These are phyloP conservation scores for Dendrobium officinale DNA, from an alignment of 106 monocot species.

Conservation along the genomic window DNA sequence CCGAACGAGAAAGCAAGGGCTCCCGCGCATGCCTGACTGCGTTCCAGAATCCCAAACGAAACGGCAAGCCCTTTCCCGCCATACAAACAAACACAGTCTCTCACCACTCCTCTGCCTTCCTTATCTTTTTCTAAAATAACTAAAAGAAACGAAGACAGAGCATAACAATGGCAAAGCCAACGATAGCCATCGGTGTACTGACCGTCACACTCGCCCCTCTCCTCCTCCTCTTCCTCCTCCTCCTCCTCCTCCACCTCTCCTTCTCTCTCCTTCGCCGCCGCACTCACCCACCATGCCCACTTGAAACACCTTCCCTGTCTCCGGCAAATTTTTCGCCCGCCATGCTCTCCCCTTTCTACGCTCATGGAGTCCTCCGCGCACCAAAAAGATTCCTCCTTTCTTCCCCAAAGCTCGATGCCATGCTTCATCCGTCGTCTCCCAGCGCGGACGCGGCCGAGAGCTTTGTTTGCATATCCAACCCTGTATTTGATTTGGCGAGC, in stretches of 20 bases:
- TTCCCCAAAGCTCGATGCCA: constrained; percentile 11
- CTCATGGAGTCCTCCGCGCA: constrained; percentile 24
- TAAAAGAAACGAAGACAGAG: background rate
- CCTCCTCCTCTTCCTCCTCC: constrained; percentile 15
- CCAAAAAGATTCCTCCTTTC: constrained; percentile 15
- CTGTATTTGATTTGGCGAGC: constrained; percentile 11
- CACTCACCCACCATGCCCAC: background rate
- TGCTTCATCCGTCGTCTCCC: background rate
- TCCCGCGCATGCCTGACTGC: background rate
- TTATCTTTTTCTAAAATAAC: too few species aligned
- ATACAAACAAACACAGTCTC: background rate
- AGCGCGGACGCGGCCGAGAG: background rate
- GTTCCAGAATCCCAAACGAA: background rate
- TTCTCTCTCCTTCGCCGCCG: constrained; percentile 11
- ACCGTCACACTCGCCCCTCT: constrained; percentile 3
- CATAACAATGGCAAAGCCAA: constrained; percentile 9
- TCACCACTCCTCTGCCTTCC: background rate
- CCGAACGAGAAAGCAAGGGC: background rate
- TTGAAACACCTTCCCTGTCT: background rate
- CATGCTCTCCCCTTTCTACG: constrained; percentile 12
- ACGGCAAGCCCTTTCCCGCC: background rate
- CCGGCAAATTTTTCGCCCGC: background rate
- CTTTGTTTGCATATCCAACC: constrained; percentile 25
- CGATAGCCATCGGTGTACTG: constrained; percentile 4
- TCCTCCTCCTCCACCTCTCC: constrained; percentile 15